Conservation (phyloP, 129 eudicot genomes). For the Helianthus tuberosus region DNA sequence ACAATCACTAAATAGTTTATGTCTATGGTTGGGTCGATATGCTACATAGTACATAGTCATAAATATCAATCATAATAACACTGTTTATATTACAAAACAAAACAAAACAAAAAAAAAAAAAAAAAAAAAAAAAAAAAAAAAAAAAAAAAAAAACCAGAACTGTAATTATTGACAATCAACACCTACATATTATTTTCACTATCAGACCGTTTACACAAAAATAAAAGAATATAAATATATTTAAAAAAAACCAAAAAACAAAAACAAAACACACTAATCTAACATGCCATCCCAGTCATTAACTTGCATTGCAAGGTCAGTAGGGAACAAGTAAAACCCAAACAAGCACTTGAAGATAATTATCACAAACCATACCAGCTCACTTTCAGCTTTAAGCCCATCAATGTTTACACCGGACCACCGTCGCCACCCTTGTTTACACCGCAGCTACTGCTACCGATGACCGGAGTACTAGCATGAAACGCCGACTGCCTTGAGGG, state of each 20-base stretch:
- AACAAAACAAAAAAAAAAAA: no score
- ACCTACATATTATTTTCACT: conserved; percentile 31
- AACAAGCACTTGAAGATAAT: conserved; percentile 13
- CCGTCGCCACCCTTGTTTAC: conserved; percentile 37
- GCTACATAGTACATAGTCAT: no score
- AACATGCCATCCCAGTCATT: conserved; percentile 22
- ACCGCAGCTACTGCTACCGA: conserved; percentile 24
- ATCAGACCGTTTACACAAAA: conserved; percentile 22
- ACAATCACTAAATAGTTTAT: no score
- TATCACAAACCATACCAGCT: conserved; percentile 16
- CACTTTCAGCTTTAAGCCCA: background rate
- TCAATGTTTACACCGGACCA: conserved; percentile 20
- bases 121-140: no score
- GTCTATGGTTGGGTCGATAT: background rate
- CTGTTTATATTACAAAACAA: conserved; percentile 17
- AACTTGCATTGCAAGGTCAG: conserved; percentile 23
- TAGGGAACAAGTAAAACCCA: conserved; percentile 5
- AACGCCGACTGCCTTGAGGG: conserved; percentile 74
- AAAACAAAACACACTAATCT: conserved; percentile 33
- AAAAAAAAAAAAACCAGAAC: conserved; percentile 1
- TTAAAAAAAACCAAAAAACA: conserved; percentile 6
- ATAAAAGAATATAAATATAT: conserved; percentile 31
- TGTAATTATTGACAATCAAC: conserved; percentile 25
- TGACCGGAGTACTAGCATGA: conserved; percentile 52
- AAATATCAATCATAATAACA: conserved; percentile 4